Evolutionary conservation across 1,139 yeast species (phyloP), one percentile per base, ranked within the genome.

Genomic region (Kodamaea ohmeri): DNA sequence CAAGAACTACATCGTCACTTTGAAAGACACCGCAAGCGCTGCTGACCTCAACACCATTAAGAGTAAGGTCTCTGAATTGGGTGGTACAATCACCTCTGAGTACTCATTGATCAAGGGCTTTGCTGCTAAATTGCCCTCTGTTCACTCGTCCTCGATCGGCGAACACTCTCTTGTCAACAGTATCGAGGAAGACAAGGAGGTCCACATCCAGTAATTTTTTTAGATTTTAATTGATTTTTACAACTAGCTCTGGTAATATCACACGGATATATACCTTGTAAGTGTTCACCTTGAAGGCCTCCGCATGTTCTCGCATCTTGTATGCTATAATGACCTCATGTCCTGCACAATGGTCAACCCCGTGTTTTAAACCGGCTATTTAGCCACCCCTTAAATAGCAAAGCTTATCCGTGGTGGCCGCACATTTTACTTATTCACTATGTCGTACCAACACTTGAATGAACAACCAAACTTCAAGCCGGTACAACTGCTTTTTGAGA

Each of bases 391-490:
- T 35, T 33, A 37, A 37, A 37, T 32, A 36, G 36, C 36, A 27
- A 22, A 27, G 13, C 29, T 6, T 16, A 12, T 32, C 28, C 32
- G 18, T 18, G 5, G 14, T 4, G n/a, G 7, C 14, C 6, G 6
- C 17, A 5, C 15, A 9, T 16, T 27, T 16, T n/a, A 13, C 8
- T 25, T 20, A 6, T 20, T 7, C 6, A 25, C 11, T 20, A 40
- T 38, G 41, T 17, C 40, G 19, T 65, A 65, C 47, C 58, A 57
- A 2, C 50, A 55, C 34, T 53, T 46, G 48, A 83, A 76, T 57
- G 70, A 68, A 44, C 81, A 77, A 45, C 97, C 97, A 3, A 80
- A 78, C 38, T 85, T 89, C 53, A 87, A 87, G 58, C 92, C 94
- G 44, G 80, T 90, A 28, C 89, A 86, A 55, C 73, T 77, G 39